These are phyloP conservation scores for Pleurotus salmoneostramineus DNA, from an alignment of 768 basidiomycete genomes.

Conservation along the genomic window DNA sequence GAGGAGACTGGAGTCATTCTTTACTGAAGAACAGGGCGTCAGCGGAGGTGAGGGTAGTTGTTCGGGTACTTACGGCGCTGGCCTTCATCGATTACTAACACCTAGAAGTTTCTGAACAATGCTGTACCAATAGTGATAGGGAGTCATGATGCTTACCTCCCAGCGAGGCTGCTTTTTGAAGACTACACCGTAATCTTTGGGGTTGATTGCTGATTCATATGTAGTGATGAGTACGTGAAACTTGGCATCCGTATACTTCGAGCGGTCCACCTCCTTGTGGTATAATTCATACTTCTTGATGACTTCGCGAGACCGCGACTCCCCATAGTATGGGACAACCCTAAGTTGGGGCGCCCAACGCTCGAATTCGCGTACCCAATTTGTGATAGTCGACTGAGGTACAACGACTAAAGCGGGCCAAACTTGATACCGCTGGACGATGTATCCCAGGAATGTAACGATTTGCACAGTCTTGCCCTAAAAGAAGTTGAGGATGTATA, in stretches of 20 bases:
- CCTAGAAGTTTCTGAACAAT: conserved; percentile 20
- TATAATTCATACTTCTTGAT: conserved; percentile 80
- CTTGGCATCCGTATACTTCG: conserved; percentile 43
- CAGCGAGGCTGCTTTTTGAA: conserved; percentile 86
- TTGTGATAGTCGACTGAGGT: conserved; percentile 93
- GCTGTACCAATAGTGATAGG: neutral
- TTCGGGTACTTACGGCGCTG: conserved; percentile 65
- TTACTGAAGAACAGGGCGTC: conserved; percentile 45
- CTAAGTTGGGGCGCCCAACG: conserved; percentile 71
- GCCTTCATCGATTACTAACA: conserved; percentile 90
- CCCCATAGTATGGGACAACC: conserved; percentile 89
- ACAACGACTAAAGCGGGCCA: conserved; percentile 89
- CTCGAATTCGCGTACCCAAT: conserved; percentile 94
- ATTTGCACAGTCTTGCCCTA: conserved; percentile 94
- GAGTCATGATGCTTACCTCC: conserved; percentile 48
- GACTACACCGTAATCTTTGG: conserved; percentile 64
- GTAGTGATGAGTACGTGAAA: conserved; percentile 93
- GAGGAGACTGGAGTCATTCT: conserved; percentile 74
- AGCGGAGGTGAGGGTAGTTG: conserved; percentile 10
- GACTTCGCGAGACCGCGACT: conserved; percentile 72
- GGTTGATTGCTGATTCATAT: conserved; percentile 76
- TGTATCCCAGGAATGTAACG: conserved; percentile 73
- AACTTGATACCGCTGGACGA: conserved; percentile 50
- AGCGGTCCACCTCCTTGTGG: conserved; percentile 41
- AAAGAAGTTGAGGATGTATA: conserved; percentile 8